A percentile compares a stretch with the other conserved stretches of the same genome.
Conservation (phyloP, 345 rosid genomes). For the Passiflora organensis region DNA sequence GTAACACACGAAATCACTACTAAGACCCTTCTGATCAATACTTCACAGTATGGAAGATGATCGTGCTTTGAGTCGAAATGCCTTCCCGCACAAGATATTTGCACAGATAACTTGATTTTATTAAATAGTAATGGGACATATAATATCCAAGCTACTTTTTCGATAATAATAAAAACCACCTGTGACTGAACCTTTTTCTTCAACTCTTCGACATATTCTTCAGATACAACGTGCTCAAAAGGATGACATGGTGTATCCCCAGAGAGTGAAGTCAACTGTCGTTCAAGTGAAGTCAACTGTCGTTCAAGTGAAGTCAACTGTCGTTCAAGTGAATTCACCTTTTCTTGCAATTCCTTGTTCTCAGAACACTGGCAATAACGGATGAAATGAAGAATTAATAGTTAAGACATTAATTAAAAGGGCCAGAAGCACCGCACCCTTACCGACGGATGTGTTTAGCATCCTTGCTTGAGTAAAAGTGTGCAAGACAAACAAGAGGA, state of each 20-base stretch:
- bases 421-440: background rate
- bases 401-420: constrained; percentile 2
- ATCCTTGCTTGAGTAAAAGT: background rate
- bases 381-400: constrained; percentile 4
- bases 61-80: too few species aligned
- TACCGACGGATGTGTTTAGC: background rate
- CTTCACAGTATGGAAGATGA: too few species aligned
- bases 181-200: constrained; percentile 75
- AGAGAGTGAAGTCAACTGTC: constrained; percentile 48
- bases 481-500: background rate
- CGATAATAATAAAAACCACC: constrained; percentile 33
- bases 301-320: constrained; percentile 56
- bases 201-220: constrained; percentile 54
- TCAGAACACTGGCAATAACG: constrained; percentile 57
- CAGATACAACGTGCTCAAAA: constrained; percentile 40
- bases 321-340: constrained; percentile 64
- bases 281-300: constrained; percentile 65
- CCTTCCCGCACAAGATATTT: too few species aligned
- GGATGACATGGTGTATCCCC: constrained; percentile 39
- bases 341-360: constrained; percentile 78
- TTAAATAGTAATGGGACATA: background rate
- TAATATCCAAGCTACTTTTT: background rate
- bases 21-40: too few species aligned
- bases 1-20: too few species aligned
- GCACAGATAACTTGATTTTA: too few species aligned